A percentile compares a stretch with the other conserved stretches of the same genome.
These are phyloP conservation scores for Colletotrichum sp. DNA, from an alignment of 2,329 filamentous ascomycete species.

Conservation along the genomic window DNA sequence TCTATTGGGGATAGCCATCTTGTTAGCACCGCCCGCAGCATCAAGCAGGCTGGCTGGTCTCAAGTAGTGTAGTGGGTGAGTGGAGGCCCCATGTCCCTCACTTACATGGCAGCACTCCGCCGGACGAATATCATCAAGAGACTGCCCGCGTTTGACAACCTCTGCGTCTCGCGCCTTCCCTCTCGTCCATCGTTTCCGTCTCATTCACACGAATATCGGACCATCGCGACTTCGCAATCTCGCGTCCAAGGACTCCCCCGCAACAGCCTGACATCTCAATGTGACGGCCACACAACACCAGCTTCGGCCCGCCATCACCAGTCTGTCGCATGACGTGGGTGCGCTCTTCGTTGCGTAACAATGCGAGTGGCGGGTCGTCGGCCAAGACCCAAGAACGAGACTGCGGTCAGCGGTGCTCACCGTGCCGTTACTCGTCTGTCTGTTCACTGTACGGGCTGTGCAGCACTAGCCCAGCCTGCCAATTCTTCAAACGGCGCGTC, in stretches of 20 bases:
- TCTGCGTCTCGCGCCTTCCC: not conserved
- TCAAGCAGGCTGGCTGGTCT: not conserved
- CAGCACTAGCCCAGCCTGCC: not conserved
- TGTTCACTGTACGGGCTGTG: not conserved
- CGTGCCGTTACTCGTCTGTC: not conserved
- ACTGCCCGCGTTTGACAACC: not conserved
- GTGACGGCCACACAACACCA: not conserved
- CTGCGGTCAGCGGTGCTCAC: not conserved
- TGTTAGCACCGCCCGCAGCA: not conserved
- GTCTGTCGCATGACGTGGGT: conserved; percentile 18
- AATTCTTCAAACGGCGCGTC: conserved; percentile 16
- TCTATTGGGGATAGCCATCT: not conserved
- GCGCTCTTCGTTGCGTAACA: conserved; percentile 9
- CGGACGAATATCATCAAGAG: not conserved
- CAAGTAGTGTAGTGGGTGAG: not conserved
- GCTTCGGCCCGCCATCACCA: not conserved
- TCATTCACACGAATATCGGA: not conserved
- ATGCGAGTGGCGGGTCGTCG: conserved; percentile 14
- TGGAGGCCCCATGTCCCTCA: not conserved
- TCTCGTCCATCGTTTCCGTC: not conserved
- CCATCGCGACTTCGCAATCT: not conserved
- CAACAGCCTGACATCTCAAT: not conserved
- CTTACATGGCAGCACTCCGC: not conserved
- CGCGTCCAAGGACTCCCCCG: not conserved
- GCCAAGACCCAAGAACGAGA: not conserved